Percentiles rank a stretch among this genome's conserved stretches.
Evolutionary conservation across 2,329 filamentous ascomycete genomes (phyloP).

Genomic region (Fusarium zealandicum): DNA sequence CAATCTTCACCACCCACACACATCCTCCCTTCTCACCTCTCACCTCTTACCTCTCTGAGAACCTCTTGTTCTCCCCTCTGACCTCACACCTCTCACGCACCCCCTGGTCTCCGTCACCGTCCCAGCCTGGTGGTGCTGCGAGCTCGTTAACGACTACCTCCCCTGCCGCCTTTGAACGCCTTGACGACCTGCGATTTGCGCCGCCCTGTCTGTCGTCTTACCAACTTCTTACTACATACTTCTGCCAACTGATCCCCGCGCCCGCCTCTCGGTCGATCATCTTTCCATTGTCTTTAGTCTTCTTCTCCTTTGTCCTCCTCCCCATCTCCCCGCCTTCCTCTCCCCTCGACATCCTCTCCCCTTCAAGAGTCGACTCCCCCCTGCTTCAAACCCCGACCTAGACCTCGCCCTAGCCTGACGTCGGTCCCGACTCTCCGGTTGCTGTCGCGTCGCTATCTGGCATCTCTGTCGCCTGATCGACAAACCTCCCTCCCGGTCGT

Average conservation of each 20-base stretch:
- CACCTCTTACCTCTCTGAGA: too few relatives aligned
- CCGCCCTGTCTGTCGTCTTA: constrained; percentile 29
- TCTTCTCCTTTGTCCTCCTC: background rate
- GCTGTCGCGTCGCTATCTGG: constrained; percentile 35
- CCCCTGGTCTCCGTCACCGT: constrained; percentile 23
- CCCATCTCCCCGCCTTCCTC: constrained; percentile 2
- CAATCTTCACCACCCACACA: background rate
- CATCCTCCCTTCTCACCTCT: constrained; percentile 4
- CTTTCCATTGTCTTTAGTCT: constrained; percentile 18
- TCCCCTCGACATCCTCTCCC: background rate
- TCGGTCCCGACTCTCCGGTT: constrained; percentile 31
- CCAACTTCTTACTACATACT: constrained; percentile 22
- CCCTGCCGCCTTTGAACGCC: constrained; percentile 22
- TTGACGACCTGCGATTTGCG: constrained; percentile 18
- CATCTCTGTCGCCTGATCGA: constrained; percentile 32
- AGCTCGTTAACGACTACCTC: constrained; percentile 22
- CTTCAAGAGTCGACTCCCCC: background rate
- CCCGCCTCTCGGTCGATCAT: constrained; percentile 22
- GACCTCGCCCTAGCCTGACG: constrained; percentile 18
- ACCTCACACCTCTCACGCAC: constrained; percentile 5
- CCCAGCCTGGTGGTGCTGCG: constrained; percentile 32
- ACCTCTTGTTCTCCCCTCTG: background rate
- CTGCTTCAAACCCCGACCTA: constrained; percentile 3
- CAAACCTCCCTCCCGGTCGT: constrained; percentile 30
- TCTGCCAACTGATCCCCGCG: constrained; percentile 20